Conservation (phyloP, 768 basidiomycete genomes). For the Piloderma croceum region DNA sequence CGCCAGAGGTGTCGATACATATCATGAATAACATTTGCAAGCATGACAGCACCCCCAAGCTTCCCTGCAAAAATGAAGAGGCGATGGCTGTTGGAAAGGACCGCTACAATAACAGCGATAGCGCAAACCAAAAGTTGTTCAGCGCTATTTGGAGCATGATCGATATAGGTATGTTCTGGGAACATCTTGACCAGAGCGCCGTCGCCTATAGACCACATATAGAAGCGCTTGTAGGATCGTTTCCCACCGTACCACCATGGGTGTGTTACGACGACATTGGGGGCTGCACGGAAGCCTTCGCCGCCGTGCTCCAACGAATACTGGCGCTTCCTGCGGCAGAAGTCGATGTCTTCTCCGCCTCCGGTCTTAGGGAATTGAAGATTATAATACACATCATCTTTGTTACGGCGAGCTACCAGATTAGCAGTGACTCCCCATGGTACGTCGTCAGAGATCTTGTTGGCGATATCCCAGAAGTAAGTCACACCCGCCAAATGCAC, state of each 20-base stretch:
- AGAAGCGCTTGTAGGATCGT: constrained; percentile 45
- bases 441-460: constrained; percentile 40
- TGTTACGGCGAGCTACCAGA: constrained; percentile 43
- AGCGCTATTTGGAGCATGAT: constrained; percentile 44
- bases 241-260: constrained; percentile 51
- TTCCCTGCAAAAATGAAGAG: constrained; percentile 18
- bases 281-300: constrained; percentile 44
- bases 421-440: constrained; percentile 65
- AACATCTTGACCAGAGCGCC: constrained; percentile 44
- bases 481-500: constrained; percentile 52
- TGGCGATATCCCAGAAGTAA: constrained; percentile 58
- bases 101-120: constrained; percentile 11
- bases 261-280: constrained; percentile 45
- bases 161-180: constrained; percentile 41
- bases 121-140: constrained; percentile 36
- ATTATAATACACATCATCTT: constrained; percentile 43
- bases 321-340: constrained; percentile 43
- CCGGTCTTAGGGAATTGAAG: constrained; percentile 54
- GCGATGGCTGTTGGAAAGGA: constrained; percentile 7
- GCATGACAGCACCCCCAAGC: constrained; percentile 23
- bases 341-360: constrained; percentile 61
- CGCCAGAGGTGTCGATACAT: constrained; percentile 41
- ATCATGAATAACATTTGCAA: constrained; percentile 44
- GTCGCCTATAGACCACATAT: constrained; percentile 56
- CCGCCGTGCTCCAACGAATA: constrained; percentile 28